A percentile compares a stretch with the other conserved stretches of the same genome.
Evolutionary conservation across 2,329 filamentous ascomycete genomes (phyloP).

Genomic region (Penicillium sp.): DNA sequence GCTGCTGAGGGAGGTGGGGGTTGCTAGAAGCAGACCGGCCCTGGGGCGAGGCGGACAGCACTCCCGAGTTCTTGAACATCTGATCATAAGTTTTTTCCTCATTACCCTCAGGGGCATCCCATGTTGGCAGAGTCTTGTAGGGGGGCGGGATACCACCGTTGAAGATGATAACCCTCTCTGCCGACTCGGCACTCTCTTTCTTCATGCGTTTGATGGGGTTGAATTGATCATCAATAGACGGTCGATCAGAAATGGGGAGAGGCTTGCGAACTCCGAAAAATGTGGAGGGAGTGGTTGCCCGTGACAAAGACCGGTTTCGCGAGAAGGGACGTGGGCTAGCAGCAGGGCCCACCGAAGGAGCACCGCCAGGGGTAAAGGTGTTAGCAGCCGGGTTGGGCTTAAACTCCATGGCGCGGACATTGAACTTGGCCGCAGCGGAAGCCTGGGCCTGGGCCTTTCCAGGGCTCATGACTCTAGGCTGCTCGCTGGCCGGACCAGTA

Average conservation of each 20-base stretch:
- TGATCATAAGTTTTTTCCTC: slow-evolving; percentile 77
- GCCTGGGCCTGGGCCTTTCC: slow-evolving; percentile 54
- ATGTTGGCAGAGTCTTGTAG: slow-evolving; percentile 81
- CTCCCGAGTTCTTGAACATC: slow-evolving; percentile 70
- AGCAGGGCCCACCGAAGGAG: slow-evolving; percentile 61
- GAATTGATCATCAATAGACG: slow-evolving; percentile 57
- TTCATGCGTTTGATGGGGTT: slow-evolving; percentile 70
- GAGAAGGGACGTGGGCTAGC: slow-evolving; percentile 68
- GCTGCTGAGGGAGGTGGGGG: slow-evolving; percentile 75
- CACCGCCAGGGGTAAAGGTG: slow-evolving; percentile 72
- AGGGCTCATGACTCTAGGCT: slow-evolving; percentile 47
- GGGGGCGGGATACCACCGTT: slow-evolving; percentile 83
- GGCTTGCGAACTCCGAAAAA: slow-evolving; percentile 73
- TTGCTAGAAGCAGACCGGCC: slow-evolving; percentile 60
- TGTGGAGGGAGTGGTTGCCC: slow-evolving; percentile 50
- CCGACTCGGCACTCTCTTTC: slow-evolving; percentile 59
- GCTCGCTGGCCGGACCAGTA: slow-evolving; percentile 67
- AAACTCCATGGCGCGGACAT: slow-evolving; percentile 72
- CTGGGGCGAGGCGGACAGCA: slow-evolving; percentile 67
- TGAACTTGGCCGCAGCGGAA: slow-evolving; percentile 56
- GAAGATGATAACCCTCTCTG: slow-evolving; percentile 64
- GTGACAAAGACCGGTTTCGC: slow-evolving; percentile 51
- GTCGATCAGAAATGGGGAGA: slow-evolving; percentile 58
- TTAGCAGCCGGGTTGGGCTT: slow-evolving; percentile 79
- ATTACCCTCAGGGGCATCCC: slow-evolving; percentile 71